These are phyloP conservation scores for Globisporangium ultimum DNA, from an alignment of 352 stramenopile genomes.

Conservation along the genomic window DNA sequence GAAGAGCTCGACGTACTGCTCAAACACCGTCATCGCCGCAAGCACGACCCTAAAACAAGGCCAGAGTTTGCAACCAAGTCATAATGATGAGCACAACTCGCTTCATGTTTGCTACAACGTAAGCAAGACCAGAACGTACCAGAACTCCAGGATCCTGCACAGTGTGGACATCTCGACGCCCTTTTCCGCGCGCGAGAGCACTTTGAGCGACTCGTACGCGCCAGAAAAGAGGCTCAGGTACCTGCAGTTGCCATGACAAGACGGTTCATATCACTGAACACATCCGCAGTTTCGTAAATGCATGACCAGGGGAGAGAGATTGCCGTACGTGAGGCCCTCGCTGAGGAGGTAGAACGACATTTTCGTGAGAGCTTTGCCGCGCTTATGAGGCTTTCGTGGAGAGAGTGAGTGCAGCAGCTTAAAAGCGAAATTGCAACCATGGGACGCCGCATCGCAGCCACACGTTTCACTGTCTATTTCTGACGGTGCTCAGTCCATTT, in stretches of 20 bases:
- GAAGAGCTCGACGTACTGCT: constrained; percentile 70
- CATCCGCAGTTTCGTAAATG: neutral
- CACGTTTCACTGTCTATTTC: too few species aligned
- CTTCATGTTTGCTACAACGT: neutral
- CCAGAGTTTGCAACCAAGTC: neutral
- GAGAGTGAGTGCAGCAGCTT: neutral
- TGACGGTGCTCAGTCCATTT: too few species aligned
- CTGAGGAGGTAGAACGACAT: constrained; percentile 78
- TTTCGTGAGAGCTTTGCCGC: neutral
- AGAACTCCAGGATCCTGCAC: constrained; percentile 58
- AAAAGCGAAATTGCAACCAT: neutral
- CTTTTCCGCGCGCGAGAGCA: constrained; percentile 54
- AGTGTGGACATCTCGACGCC: constrained; percentile 46
- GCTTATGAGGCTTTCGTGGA: neutral
- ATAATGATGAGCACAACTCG: neutral
- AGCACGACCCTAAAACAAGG: constrained; percentile 46
- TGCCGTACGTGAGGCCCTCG: constrained; percentile 55
- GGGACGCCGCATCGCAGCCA: too few species aligned
- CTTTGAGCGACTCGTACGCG: constrained; percentile 69
- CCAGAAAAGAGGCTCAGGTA: constrained; percentile 57
- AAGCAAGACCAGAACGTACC: constrained; percentile 23
- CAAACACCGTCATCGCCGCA: constrained; percentile 43
- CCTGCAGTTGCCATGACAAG: constrained; percentile 16
- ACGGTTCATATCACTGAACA: neutral
- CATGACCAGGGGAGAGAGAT: neutral